A percentile compares a stretch with the other conserved stretches of the same genome.
These are phyloP conservation scores for Trichophyton verrucosum DNA, from an alignment of 2,329 filamentous ascomycete species.

Conservation along the genomic window DNA sequence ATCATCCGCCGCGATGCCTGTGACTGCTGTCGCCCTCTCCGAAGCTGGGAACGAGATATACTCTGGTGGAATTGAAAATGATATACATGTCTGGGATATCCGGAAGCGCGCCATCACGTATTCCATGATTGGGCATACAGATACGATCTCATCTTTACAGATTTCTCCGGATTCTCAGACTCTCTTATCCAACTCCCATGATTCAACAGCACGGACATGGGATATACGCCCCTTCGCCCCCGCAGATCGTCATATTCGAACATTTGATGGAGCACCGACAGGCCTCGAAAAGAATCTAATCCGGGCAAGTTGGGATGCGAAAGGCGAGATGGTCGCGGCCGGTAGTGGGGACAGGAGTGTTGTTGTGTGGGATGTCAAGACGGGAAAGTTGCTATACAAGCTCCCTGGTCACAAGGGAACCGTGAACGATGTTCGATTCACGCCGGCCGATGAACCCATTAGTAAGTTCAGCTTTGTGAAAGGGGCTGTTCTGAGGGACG, in stretches of 20 bases:
- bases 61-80: constrained; percentile 89
- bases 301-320: constrained; percentile 76
- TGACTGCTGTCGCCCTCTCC: constrained; percentile 82
- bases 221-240: constrained; percentile 92
- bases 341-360: constrained; percentile 85
- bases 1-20: constrained; percentile 62
- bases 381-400: constrained; percentile 87
- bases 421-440: constrained; percentile 89
- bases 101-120: constrained; percentile 83
- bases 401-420: constrained; percentile 89
- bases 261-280: constrained; percentile 79
- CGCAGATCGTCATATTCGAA: constrained; percentile 68
- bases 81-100: constrained; percentile 94
- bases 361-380: constrained; percentile 78
- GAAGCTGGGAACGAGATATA: constrained; percentile 94
- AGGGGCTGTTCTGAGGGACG: constrained; percentile 14
- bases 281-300: constrained; percentile 88
- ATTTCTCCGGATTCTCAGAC: constrained; percentile 91
- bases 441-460: constrained; percentile 71
- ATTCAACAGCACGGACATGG: constrained; percentile 89
- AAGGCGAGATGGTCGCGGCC: constrained; percentile 74
- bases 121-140: constrained; percentile 75
- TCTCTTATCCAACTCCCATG: constrained; percentile 82
- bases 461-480: constrained; percentile 48
- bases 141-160: constrained; percentile 79